Evolutionary conservation across 306 rosid genomes (phyloP).

Genomic region (Quercus agrifolia): DNA sequence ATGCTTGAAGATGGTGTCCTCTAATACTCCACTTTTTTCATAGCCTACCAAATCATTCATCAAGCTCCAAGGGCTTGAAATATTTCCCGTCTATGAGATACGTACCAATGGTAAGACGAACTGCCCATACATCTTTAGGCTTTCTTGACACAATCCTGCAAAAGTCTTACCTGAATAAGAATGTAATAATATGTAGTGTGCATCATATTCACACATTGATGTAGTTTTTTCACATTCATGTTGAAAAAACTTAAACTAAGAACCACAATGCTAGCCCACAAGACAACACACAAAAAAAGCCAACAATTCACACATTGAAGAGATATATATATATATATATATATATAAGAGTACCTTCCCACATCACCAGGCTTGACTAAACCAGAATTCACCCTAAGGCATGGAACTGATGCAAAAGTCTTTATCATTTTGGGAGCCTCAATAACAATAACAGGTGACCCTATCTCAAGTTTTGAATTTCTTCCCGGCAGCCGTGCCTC

Average conservation of each 20-base stretch:
- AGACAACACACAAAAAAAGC: too few relatives aligned
- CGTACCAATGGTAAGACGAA: slow-evolving; percentile 70
- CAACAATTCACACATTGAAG: not conserved
- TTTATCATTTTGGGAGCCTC: slow-evolving; percentile 81
- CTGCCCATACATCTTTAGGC: slow-evolving; percentile 86
- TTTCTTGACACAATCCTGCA: slow-evolving; percentile 85
- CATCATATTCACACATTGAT: too few relatives aligned
- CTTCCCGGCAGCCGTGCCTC: slow-evolving; percentile 17
- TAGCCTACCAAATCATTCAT: slow-evolving; percentile 20
- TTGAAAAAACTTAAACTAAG: too few relatives aligned
- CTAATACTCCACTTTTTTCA: not conserved
- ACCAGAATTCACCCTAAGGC: slow-evolving; percentile 67
- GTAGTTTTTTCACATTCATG: too few relatives aligned
- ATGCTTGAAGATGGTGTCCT: too few relatives aligned
- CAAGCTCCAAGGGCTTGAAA: slow-evolving; percentile 71
- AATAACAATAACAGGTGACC: slow-evolving; percentile 67
- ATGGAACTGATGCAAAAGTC: slow-evolving; percentile 72
- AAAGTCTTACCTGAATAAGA: not conserved
- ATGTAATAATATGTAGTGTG: not conserved
- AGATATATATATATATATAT: not conserved
- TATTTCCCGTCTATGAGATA: slow-evolving; percentile 83
- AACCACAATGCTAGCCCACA: too few relatives aligned
- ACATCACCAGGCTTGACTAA: slow-evolving; percentile 82
- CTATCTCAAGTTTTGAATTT: slow-evolving; percentile 50
- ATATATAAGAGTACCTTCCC: slow-evolving; percentile 53